Conservation (phyloP, 73 alveolate species). For the Durusdinium trenchii region DNA sequence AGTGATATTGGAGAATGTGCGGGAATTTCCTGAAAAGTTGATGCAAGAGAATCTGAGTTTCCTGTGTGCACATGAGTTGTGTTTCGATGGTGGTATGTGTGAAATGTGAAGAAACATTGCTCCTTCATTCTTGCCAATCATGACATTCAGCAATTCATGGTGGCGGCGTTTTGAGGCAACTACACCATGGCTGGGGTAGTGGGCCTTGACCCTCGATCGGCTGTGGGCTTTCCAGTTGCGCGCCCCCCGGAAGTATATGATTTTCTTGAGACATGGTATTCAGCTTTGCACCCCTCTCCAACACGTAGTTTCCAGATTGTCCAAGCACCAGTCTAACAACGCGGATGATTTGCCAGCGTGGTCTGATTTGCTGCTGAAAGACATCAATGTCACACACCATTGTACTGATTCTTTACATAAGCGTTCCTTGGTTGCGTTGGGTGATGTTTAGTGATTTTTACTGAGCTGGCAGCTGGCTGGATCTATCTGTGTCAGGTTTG, state of each 20-base stretch:
- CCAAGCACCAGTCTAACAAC: neutral
- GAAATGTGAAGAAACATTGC: no score
- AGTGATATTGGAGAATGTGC: neutral
- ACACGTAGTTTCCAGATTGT: neutral
- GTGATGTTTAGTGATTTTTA: neutral
- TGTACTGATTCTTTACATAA: neutral
- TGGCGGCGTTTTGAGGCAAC: no score
- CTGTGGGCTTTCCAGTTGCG: constrained; percentile 6
- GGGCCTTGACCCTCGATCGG: neutral
- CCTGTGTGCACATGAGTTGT: no score
- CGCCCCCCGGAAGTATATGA: neutral
- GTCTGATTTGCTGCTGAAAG: neutral
- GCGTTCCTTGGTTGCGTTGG: neutral
- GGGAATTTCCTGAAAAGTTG: neutral
- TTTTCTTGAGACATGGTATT: neutral
- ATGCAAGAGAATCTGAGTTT: neutral
- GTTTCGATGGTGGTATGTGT: no score
- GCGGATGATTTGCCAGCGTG: neutral
- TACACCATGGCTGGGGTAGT: neutral
- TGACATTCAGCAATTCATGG: no score
- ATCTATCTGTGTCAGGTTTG: neutral
- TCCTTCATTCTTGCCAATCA: no score
- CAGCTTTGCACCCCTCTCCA: neutral
- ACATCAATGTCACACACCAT: neutral
- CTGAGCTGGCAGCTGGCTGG: neutral